Conservation (phyloP, 169 alveolate genomes). For the Pseudocohnilembus persalinus region DNA sequence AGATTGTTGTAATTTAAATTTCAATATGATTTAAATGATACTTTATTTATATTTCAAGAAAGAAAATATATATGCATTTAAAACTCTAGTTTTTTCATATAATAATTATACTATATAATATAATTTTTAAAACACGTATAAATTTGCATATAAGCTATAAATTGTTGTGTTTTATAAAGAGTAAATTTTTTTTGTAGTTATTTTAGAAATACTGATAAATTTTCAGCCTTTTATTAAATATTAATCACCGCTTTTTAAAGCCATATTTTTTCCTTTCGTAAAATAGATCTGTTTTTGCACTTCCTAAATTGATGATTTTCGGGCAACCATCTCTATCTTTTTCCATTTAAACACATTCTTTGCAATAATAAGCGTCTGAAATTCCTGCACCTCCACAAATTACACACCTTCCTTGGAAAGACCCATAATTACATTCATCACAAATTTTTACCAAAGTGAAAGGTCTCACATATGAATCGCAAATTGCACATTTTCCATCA, state of each 20-base stretch:
- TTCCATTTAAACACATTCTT: conserved; percentile 97
- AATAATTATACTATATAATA: no score
- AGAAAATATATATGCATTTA: no score
- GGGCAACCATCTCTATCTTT: conserved; percentile 99
- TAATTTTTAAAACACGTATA: no score
- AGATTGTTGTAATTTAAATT: no score
- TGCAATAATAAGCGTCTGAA: conserved; percentile 98
- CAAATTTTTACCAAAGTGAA: conserved; percentile 96
- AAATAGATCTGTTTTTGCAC: conserved; percentile 97
- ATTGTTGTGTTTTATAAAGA: no score
- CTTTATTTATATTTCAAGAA: no score
- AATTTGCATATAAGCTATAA: no score
- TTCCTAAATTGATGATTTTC: conserved; percentile 97
- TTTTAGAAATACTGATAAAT: no score
- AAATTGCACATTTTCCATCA: conserved; percentile 99
- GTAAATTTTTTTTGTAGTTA: no score
- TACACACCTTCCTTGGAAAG: conserved; percentile 97
- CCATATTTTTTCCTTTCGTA: conserved; percentile 96
- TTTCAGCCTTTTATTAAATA: no score
- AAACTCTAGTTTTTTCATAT: no score
- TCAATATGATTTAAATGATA: no score
- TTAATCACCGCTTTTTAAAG: conserved; percentile 59
- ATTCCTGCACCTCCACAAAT: conserved; percentile 99
- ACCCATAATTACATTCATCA: conserved; percentile 99
- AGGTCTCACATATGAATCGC: conserved; percentile 99